phyloP scores from a whole-genome alignment of 2,329 filamentous ascomycete genomes.

The Colletotrichum agaves region DNA sequence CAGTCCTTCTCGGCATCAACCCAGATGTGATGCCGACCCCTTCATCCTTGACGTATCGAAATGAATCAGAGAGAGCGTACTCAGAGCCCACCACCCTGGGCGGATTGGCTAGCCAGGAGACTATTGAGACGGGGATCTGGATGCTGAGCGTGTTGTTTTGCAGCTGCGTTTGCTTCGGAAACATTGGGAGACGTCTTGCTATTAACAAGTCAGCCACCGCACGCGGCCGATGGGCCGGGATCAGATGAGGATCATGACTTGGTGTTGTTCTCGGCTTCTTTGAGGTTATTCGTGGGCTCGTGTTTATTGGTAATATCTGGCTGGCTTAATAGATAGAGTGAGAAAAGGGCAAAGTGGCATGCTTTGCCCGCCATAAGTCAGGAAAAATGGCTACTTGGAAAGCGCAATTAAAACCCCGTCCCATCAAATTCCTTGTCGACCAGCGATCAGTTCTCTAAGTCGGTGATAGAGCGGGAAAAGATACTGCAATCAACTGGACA shows the following conservation, averaged over 20 bases:
- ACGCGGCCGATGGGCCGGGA: slow-evolving; percentile 55
- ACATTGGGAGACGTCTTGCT: slow-evolving; percentile 87
- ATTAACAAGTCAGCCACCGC: slow-evolving; percentile 55
- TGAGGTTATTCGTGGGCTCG: not conserved
- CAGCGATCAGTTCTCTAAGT: no score
- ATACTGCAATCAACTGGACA: no score
- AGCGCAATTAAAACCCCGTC: no score
- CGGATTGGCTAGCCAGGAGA: slow-evolving; percentile 70
- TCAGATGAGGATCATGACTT: slow-evolving; percentile 14
- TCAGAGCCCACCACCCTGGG: slow-evolving; percentile 53
- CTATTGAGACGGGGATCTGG: slow-evolving; percentile 82
- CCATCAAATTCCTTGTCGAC: no score
- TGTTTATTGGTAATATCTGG: not conserved
- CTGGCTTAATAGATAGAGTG: not conserved
- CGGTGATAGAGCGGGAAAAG: no score
- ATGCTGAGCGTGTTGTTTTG: slow-evolving; percentile 94
- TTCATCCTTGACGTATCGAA: slow-evolving; percentile 52
- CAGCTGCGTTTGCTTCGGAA: slow-evolving; percentile 94
- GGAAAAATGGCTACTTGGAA: not conserved
- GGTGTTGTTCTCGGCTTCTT: not conserved
- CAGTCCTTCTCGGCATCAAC: slow-evolving; percentile 77
- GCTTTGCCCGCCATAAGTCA: not conserved
- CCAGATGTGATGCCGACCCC: slow-evolving; percentile 82
- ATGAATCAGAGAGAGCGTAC: slow-evolving; percentile 38
- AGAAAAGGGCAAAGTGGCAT: not conserved